These are phyloP conservation scores for Dalbergia oliveri DNA, from an alignment of 306 rosid genomes.

Conservation along the genomic window DNA sequence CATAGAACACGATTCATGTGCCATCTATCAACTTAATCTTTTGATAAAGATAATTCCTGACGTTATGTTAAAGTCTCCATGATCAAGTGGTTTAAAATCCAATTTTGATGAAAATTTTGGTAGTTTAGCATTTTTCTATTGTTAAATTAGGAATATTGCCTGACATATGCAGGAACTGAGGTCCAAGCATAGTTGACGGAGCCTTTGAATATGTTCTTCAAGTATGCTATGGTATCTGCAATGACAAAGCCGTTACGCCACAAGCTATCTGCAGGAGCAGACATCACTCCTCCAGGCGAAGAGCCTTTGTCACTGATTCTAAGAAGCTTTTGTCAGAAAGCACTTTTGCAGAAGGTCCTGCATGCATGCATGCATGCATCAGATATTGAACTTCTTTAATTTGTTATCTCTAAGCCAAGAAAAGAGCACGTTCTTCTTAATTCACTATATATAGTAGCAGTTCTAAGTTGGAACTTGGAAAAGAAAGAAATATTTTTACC, in stretches of 20 bases:
- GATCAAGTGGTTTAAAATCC: too few species aligned
- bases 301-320: conserved; percentile 47
- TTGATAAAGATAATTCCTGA: too few species aligned
- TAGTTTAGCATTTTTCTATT: neutral
- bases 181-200: conserved; percentile 50
- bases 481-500: conserved; percentile 34
- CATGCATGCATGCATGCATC: neutral
- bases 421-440: neutral
- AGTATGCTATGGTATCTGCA: conserved; percentile 49
- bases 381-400: neutral
- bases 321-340: conserved; percentile 31
- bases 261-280: conserved; percentile 51
- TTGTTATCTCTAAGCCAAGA: neutral
- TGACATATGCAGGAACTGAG: conserved; percentile 47
- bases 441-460: neutral
- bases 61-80: too few species aligned
- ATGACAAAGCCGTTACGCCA: conserved; percentile 43
- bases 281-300: conserved; percentile 46
- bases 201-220: conserved; percentile 51
- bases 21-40: too few species aligned
- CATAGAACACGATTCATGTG: too few species aligned
- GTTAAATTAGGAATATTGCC: conserved; percentile 16
- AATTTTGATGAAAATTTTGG: neutral
- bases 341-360: conserved; percentile 46
- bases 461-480: neutral